Evolutionary conservation across 768 basidiomycete species (phyloP), one percentile per base, ranked within the genome.

Genomic region (Lyophyllum decastes): DNA sequence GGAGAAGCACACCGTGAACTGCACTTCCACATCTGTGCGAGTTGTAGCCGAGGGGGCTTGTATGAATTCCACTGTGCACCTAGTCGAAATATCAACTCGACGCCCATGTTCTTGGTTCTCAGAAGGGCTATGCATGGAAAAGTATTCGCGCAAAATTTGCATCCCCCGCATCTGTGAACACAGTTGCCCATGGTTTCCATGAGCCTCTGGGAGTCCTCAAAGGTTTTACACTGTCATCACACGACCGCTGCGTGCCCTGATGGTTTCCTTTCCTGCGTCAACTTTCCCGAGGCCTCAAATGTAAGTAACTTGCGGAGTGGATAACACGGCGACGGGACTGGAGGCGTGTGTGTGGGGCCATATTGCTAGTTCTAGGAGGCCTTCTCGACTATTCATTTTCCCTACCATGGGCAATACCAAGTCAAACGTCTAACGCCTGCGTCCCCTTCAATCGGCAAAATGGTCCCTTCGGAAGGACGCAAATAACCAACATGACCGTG

Each of bases 391-490:
- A 5, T 16, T 27, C 8, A 46, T 25, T 46, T 25, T 46, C n/a
- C 40, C n/a, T 16, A 46, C 45, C 45, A 19, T 14, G 24, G 45
- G 22, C 24, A 46, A 30, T 30, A 48, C 44, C 46, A 51, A 57
- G 55, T 47, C 49, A 52, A 52, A 57, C 55, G 55, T 30, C 49
- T 57, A 56, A 56, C 35, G 30, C 25, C 33, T 43, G 30, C 10
- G 9, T 30, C 26, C 49, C 49, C 30, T 49, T 22, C 41, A 44
- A 51, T 34, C 38, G 16, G 35, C 40, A 14, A 22, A 41, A 40
- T 25, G 27, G 16, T 38, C 30, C 8, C 41, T 30, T 30, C 25
- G 26, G 26, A 43, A 22, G 27, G 24, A 26, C 43, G 25, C 14
- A 44, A 52, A 27, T 22, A 24, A n/a, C n/a, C 27, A 53, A 14